Percentiles rank a stretch among this genome's conserved stretches.
These are phyloP conservation scores for Perkinsus chesapeaki DNA, from an alignment of 169 alveolate genomes.

Conservation along the genomic window DNA sequence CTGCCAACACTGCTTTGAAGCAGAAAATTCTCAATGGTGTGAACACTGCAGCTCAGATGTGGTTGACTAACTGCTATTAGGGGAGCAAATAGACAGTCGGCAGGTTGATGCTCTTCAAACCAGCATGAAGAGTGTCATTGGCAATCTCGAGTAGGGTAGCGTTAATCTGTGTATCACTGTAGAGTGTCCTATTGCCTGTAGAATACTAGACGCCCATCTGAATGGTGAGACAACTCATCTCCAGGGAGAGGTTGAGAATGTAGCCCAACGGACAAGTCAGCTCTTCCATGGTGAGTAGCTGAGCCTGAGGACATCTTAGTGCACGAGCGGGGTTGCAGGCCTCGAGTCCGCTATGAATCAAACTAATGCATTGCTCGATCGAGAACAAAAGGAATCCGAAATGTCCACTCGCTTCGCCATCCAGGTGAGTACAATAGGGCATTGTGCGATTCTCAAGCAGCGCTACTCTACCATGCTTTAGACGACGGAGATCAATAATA, in stretches of 20 bases:
- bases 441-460: too few species aligned
- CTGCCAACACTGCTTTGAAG: not conserved
- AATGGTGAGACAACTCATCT: not conserved
- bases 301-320: not conserved
- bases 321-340: not conserved
- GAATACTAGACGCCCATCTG: not conserved
- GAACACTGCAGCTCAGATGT: not conserved
- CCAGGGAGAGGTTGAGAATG: not conserved
- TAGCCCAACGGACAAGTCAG: not conserved
- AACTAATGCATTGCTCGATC: not conserved
- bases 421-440: not conserved
- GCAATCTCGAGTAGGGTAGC: not conserved
- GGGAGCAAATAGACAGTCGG: not conserved
- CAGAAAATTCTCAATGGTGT: not conserved
- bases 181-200: not conserved
- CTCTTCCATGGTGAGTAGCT: not conserved
- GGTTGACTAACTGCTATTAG: not conserved
- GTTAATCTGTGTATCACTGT: not conserved
- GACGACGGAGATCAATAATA: not conserved
- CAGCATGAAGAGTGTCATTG: not conserved
- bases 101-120: not conserved
- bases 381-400: not conserved
- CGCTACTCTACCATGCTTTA: not conserved
- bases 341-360: not conserved
- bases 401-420: not conserved